Conservation (phyloP, 371 early-diverging fungal species). For the Haplosporangium sp. region DNA sequence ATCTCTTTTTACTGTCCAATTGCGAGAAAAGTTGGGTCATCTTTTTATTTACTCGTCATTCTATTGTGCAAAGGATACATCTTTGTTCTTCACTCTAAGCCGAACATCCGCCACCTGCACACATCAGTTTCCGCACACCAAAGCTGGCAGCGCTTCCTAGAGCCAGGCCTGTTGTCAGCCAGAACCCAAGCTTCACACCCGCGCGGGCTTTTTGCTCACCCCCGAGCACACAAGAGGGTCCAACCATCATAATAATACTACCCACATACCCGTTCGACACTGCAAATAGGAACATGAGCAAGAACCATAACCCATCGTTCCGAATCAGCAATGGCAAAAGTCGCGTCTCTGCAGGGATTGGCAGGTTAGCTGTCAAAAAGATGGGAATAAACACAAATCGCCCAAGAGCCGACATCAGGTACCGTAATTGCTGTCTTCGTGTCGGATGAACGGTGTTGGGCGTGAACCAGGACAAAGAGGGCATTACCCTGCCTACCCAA, state of each 20-base stretch:
- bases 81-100: background rate
- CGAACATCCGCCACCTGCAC: slow-evolving; percentile 38
- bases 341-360: slow-evolving; percentile 57
- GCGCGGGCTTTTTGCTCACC: slow-evolving; percentile 65
- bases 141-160: slow-evolving; percentile 74
- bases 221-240: slow-evolving; percentile 66
- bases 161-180: slow-evolving; percentile 76
- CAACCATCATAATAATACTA: slow-evolving; percentile 81
- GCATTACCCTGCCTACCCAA: slow-evolving; percentile 74
- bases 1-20: no score
- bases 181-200: slow-evolving; percentile 78
- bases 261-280: slow-evolving; percentile 77
- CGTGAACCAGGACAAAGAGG: slow-evolving; percentile 43
- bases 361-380: slow-evolving; percentile 77
- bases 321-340: slow-evolving; percentile 66
- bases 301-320: slow-evolving; percentile 71
- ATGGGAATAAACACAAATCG: slow-evolving; percentile 75
- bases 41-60: background rate
- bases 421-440: slow-evolving; percentile 56
- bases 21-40: no score
- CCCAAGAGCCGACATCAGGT: slow-evolving; percentile 58
- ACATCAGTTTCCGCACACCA: slow-evolving; percentile 62
- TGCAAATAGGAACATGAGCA: slow-evolving; percentile 72
- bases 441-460: slow-evolving; percentile 57
- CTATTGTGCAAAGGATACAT: background rate